Evolutionary conservation across 768 basidiomycete genomes (phyloP).

Genomic region (Hypholoma sublateritium): DNA sequence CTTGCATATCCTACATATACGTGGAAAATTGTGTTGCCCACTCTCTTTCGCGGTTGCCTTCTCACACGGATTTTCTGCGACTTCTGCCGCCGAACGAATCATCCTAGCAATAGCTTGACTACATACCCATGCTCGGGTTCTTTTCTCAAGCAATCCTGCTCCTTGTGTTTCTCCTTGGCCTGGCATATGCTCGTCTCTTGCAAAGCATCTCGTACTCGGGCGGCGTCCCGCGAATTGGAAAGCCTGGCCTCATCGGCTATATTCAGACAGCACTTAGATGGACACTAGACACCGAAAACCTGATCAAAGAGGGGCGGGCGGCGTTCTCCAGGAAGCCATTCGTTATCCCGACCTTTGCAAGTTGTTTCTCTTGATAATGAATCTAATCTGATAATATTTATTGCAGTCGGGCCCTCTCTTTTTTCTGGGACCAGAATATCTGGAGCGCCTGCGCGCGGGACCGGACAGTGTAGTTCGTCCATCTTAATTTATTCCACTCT

Average conservation of each 20-base stretch:
- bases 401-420: constrained; percentile 32
- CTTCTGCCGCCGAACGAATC: constrained; percentile 2
- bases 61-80: constrained; percentile 14
- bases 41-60: constrained; percentile 1
- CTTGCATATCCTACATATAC: constrained; percentile 1
- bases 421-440: constrained; percentile 30
- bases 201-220: constrained; percentile 28
- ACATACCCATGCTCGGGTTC: constrained; percentile 13
- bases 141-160: constrained; percentile 20
- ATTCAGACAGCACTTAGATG: constrained; percentile 33
- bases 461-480: constrained; percentile 32
- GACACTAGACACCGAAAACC: constrained; percentile 27
- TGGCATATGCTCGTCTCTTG: constrained; percentile 25
- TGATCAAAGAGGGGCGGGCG: constrained; percentile 29
- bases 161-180: constrained; percentile 14
- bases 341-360: constrained; percentile 34
- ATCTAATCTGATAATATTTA: neutral
- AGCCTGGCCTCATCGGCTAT: constrained; percentile 33
- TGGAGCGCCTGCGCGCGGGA: constrained; percentile 29
- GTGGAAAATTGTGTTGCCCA: constrained; percentile 2
- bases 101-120: constrained; percentile 2
- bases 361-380: neutral
- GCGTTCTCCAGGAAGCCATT: constrained; percentile 30
- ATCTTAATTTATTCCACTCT: neutral
- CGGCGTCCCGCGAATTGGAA: constrained; percentile 31